Base-by-base conservation (phyloP, 1,284 basidiomycete species). In the Singerocomus inundabilis region DNA sequence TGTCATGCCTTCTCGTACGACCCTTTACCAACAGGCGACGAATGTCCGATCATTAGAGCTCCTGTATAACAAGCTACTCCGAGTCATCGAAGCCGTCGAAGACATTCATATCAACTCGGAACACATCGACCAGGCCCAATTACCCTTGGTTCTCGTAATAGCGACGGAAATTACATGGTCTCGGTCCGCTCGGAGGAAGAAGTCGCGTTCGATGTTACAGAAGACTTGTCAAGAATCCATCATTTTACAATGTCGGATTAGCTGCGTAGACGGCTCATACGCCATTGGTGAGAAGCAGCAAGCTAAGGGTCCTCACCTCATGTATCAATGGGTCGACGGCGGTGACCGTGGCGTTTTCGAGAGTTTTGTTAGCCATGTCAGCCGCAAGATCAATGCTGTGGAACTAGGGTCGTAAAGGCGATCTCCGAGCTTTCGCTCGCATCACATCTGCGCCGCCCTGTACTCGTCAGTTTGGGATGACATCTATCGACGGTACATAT, bases 161-260 rank as follows among this genome's bases (percentile, higher is more conserved):
- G 81, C 82, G 1, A 55, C 51, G 0, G 57, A 64, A 11, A 79
- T 91, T 57, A 85, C 85, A 0, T 93, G 91, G 91, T 88, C 89
- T 1, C 77, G 91, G 21, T 76, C 78, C 6, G 89, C 85, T 0
- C 72, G 85, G 15, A 70, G 81, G 55, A 77, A 74, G 59, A 73
- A 68, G 25, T 32, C 56, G 2, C 49, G 45, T 16, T 36, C 47
- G 15, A 45, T 49, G 24, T 30, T 41, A 30, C 41, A 38, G 36
- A 43, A 16, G 28, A 43, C 37, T 26, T 26, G 28, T 25, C 31
- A 39, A 25, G 46, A 29, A 46, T 38, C 37, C 46, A 46, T 61
- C 15, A 40, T 52, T 3, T 39, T 66, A 49, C 50, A 49, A 18
- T 70, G 63, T 44, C 59, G 57, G 29, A 51, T 67, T 10, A 34